Percentiles rank a stretch among this genome's conserved stretches.
Evolutionary conservation across 805 yeast genomes (phyloP).

Genomic region (Ogataea allantospora): DNA sequence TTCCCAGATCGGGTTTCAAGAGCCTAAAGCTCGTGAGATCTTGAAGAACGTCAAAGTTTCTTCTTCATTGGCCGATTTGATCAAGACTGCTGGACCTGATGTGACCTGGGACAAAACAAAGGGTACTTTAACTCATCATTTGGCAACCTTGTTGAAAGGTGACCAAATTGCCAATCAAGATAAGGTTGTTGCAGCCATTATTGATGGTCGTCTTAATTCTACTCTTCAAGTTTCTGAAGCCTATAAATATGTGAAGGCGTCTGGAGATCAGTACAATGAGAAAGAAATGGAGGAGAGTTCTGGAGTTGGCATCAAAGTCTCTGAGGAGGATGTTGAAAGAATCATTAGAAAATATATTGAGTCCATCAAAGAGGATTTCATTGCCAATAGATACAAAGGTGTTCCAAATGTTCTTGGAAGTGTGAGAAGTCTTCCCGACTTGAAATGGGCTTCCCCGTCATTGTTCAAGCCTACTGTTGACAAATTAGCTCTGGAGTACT

Average conservation of each 20-base stretch:
- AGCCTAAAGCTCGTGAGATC: constrained; percentile 74
- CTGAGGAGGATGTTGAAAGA: constrained; percentile 59
- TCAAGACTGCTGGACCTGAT: constrained; percentile 41
- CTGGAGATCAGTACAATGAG: constrained; percentile 42
- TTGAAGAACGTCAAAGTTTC: constrained; percentile 84
- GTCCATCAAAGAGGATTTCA: constrained; percentile 56
- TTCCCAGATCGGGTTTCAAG: constrained; percentile 60
- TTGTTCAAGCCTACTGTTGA: constrained; percentile 87
- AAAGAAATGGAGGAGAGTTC: constrained; percentile 60
- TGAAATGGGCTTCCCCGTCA: constrained; percentile 92
- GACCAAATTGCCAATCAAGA: constrained; percentile 48
- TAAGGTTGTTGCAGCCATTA: constrained; percentile 58
- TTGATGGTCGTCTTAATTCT: constrained; percentile 61
- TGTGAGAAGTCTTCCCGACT: constrained; percentile 65
- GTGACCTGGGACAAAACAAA: constrained; percentile 53
- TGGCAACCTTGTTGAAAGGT: constrained; percentile 72
- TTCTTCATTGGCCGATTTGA: constrained; percentile 59
- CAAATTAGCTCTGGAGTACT: constrained; percentile 59
- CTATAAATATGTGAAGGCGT: constrained; percentile 62
- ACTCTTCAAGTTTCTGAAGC: constrained; percentile 80
- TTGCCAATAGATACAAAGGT: constrained; percentile 70
- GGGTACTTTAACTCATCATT: constrained; percentile 66
- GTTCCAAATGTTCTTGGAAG: constrained; percentile 78
- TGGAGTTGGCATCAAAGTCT: constrained; percentile 79
- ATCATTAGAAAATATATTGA: constrained; percentile 61